Conservation (phyloP, 2,329 filamentous ascomycete species). For the Ophiostoma australiae region DNA sequence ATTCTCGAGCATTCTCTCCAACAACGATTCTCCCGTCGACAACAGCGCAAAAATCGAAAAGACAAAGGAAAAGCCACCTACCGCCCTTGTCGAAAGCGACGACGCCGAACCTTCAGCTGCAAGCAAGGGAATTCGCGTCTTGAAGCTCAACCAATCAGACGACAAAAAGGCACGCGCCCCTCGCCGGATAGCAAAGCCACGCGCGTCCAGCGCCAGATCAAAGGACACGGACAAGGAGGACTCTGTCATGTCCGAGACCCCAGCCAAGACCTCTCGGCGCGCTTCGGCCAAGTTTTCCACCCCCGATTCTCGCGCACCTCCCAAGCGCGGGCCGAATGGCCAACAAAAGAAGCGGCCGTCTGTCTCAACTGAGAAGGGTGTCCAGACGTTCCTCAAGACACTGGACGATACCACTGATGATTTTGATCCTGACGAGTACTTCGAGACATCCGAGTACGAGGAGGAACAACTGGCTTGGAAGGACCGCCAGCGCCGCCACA, state of each 20-base stretch:
- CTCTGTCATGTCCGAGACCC: constrained; percentile 28
- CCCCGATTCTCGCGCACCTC: constrained; percentile 42
- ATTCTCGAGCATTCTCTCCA: constrained; percentile 89
- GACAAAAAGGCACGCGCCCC: constrained; percentile 25
- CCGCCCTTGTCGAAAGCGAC: constrained; percentile 23
- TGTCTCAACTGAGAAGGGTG: constrained; percentile 50
- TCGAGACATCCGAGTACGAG: constrained; percentile 42
- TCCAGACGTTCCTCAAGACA: constrained; percentile 58
- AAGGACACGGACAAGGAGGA: constrained; percentile 51
- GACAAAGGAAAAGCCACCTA: constrained; percentile 43
- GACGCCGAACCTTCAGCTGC: constrained; percentile 20
- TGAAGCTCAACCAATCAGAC: constrained; percentile 31
- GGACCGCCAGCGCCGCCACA: constrained; percentile 61
- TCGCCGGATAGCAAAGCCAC: constrained; percentile 25
- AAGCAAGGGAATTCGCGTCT: constrained; percentile 19
- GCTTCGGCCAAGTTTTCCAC: constrained; percentile 45
- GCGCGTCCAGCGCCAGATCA: constrained; percentile 33
- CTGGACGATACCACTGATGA: constrained; percentile 36
- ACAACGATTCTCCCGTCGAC: constrained; percentile 59
- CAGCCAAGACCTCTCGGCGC: constrained; percentile 47
- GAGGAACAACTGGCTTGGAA: constrained; percentile 46
- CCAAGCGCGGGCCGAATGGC: constrained; percentile 58
- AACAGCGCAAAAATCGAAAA: constrained; percentile 30
- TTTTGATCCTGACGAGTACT: constrained; percentile 31
- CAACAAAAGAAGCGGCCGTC: constrained; percentile 44